Conservation (phyloP, 1,284 basidiomycete genomes). For the Erythrobasidium hasegawianum region DNA sequence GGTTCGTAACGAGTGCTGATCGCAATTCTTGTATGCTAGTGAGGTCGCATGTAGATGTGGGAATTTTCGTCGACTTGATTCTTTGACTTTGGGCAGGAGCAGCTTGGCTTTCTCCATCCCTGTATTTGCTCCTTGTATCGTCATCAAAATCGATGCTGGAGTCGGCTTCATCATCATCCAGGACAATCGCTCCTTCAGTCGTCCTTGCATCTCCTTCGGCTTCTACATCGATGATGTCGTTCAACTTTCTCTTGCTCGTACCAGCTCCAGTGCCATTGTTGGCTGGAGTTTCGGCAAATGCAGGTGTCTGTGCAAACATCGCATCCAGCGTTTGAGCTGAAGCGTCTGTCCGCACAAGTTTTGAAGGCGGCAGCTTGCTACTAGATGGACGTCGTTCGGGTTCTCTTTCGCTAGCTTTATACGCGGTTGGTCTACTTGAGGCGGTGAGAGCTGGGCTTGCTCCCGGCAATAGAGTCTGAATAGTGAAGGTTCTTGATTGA, state of each 20-base stretch:
- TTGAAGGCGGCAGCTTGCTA: constrained; percentile 61
- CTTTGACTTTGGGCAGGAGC: constrained; percentile 49
- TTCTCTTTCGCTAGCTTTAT: not conserved
- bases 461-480: constrained; percentile 59
- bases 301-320: constrained; percentile 60
- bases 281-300: not conserved
- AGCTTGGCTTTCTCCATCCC: constrained; percentile 22
- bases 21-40: constrained; percentile 73
- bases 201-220: constrained; percentile 41
- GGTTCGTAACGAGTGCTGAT: constrained; percentile 58
- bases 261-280: not conserved
- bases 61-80: constrained; percentile 55
- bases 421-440: not conserved
- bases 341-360: constrained; percentile 87
- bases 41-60: constrained; percentile 73
- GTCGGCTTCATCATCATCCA: not conserved
- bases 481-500: constrained; percentile 69
- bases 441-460: constrained; percentile 34
- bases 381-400: constrained; percentile 2
- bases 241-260: constrained; percentile 29
- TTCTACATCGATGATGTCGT: constrained; percentile 40
- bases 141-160: not conserved
- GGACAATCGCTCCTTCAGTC: constrained; percentile 46
- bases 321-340: constrained; percentile 86
- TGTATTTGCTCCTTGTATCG: constrained; percentile 23